These are phyloP conservation scores for Solanum pimpinellifolium DNA, from an alignment of 257 asterid genomes.

Conservation along the genomic window DNA sequence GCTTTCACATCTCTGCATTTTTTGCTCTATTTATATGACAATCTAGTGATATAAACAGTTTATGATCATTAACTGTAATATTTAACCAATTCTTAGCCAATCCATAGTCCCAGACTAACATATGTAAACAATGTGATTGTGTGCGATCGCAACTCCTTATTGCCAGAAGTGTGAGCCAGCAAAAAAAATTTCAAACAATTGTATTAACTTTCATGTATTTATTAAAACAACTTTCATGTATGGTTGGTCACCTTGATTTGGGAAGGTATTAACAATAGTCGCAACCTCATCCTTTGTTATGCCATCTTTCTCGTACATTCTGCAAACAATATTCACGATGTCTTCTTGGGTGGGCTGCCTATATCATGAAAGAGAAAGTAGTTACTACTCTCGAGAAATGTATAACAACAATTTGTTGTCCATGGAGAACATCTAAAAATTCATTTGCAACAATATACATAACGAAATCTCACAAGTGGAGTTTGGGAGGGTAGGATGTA, in stretches of 20 bases:
- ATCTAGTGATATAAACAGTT: background rate
- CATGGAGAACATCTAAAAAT: background rate
- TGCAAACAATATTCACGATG: constrained; percentile 62
- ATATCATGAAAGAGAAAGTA: constrained; percentile 16
- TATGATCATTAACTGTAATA: background rate
- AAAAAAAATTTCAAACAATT: background rate
- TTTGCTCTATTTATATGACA: background rate
- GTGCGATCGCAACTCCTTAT: background rate
- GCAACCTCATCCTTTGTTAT: constrained; percentile 53
- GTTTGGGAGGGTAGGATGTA: background rate
- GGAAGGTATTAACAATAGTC: constrained; percentile 53
- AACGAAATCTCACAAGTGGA: background rate
- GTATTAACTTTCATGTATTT: no score
- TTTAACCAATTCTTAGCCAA: background rate
- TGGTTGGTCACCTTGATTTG: constrained; percentile 61
- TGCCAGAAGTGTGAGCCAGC: background rate
- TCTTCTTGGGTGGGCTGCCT: constrained; percentile 97
- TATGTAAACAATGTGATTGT: background rate
- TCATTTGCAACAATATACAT: background rate
- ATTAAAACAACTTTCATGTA: background rate
- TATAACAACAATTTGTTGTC: background rate
- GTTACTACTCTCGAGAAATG: background rate
- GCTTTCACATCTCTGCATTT: background rate
- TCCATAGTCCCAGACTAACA: background rate
- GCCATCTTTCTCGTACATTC: constrained; percentile 93